These are phyloP conservation scores for Crucihimalaya himalaica DNA, from an alignment of 345 rosid species.

Conservation along the genomic window DNA sequence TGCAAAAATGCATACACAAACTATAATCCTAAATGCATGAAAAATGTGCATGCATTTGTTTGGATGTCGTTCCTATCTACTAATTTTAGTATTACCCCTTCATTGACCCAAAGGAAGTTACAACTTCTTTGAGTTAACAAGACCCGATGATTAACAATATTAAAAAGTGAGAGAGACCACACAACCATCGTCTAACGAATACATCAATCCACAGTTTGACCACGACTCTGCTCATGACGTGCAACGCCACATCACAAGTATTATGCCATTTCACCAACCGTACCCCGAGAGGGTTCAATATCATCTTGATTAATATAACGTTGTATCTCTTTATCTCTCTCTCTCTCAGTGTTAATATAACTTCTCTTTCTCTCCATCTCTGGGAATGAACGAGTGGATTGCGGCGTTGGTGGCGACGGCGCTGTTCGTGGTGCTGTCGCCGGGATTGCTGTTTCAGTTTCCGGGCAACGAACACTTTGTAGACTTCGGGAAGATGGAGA, in stretches of 20 bases:
- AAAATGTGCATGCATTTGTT: background rate
- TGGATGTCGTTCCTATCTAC: background rate
- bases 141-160: conserved; percentile 3
- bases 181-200: conserved; percentile 31
- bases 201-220: conserved; percentile 10
- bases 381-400: background rate
- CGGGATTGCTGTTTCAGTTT: conserved; percentile 35
- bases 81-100: background rate
- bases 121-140: conserved; percentile 3
- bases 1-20: background rate
- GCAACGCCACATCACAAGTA: background rate
- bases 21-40: background rate
- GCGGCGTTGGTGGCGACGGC: conserved; percentile 21
- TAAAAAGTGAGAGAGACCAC: conserved; percentile 14
- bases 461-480: conserved; percentile 26
- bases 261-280: conserved; percentile 31
- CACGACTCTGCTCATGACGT: background rate
- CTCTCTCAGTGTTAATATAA: background rate
- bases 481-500: conserved; percentile 35
- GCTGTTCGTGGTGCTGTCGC: conserved; percentile 26
- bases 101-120: background rate
- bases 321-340: background rate
- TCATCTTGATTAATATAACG: background rate
- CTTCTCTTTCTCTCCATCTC: background rate
- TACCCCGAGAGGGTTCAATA: background rate